Percentiles rank a stretch among this genome's conserved stretches.
These are phyloP conservation scores for Suillus plorans DNA, from an alignment of 768 basidiomycete genomes.

Conservation along the genomic window DNA sequence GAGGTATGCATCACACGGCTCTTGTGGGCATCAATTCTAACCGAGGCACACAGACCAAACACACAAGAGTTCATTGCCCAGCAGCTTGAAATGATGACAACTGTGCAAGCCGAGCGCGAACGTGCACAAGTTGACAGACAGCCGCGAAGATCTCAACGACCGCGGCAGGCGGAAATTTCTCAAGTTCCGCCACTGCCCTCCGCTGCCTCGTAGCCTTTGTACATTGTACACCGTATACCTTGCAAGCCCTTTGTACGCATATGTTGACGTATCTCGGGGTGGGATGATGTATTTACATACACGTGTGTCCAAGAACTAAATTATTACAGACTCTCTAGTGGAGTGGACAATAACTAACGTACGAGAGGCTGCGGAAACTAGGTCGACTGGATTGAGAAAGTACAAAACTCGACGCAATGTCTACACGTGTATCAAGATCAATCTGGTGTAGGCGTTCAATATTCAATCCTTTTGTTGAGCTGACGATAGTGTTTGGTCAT, in stretches of 20 bases:
- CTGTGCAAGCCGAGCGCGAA: constrained; percentile 84
- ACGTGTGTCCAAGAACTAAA: not conserved
- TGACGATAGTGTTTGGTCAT: not conserved
- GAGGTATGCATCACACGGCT: constrained; percentile 54
- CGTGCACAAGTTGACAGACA: constrained; percentile 62
- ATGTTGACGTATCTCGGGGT: constrained; percentile 6
- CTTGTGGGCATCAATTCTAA: not conserved
- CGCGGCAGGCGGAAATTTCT: constrained; percentile 32
- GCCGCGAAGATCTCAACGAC: constrained; percentile 58
- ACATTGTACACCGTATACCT: constrained; percentile 27
- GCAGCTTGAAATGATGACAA: constrained; percentile 77
- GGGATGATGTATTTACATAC: constrained; percentile 11
- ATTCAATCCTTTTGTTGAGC: not conserved
- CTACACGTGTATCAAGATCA: not conserved
- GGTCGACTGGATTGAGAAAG: not conserved
- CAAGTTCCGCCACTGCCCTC: constrained; percentile 31
- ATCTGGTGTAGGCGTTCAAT: not conserved
- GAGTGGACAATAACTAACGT: not conserved
- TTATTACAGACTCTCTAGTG: not conserved
- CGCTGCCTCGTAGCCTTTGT: constrained; percentile 11
- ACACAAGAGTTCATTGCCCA: constrained; percentile 88
- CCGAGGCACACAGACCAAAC: constrained; percentile 49
- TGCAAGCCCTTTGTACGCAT: constrained; percentile 5
- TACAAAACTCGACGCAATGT: not conserved
- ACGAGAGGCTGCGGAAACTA: not conserved